Evolutionary conservation across 2,329 filamentous ascomycete species (phyloP).

Genomic region (Pestalotiopsis sp.): DNA sequence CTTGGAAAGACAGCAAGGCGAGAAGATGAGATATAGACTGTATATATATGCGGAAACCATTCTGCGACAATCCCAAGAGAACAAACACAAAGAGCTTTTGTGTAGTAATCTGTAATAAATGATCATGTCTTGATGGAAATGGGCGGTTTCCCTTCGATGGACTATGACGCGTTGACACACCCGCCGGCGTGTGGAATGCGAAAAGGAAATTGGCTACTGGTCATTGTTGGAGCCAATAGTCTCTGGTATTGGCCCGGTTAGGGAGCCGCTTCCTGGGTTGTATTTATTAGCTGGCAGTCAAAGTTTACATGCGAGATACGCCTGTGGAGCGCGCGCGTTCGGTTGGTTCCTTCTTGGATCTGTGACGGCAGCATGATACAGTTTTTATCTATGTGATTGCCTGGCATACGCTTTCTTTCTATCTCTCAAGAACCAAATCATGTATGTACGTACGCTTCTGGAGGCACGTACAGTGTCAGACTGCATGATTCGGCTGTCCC

Average conservation of each 20-base stretch:
- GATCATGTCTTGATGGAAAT: not conserved
- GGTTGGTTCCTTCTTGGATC: not conserved
- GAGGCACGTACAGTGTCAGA: not conserved
- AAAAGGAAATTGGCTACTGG: constrained; percentile 4
- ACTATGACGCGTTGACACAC: constrained; percentile 10
- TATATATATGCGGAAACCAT: too few species aligned
- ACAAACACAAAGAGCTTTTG: too few species aligned
- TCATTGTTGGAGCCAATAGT: constrained; percentile 1
- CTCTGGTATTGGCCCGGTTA: not conserved
- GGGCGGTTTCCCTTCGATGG: not conserved
- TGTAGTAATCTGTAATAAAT: not conserved
- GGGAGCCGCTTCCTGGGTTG: not conserved
- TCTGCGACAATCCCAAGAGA: too few species aligned
- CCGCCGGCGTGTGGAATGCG: constrained; percentile 4
- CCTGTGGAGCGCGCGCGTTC: too few species aligned
- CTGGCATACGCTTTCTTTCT: too few species aligned
- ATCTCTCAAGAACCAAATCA: not conserved
- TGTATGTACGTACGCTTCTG: not conserved
- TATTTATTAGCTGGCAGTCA: not conserved
- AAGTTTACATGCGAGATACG: not conserved
- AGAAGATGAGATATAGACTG: too few species aligned
- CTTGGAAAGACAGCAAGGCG: too few species aligned
- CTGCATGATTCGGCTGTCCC: not conserved
- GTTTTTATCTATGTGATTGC: too few species aligned
- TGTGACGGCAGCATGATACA: not conserved